phyloP scores from a whole-genome alignment of 441 rosid genomes.

The Mallotus repandus region DNA sequence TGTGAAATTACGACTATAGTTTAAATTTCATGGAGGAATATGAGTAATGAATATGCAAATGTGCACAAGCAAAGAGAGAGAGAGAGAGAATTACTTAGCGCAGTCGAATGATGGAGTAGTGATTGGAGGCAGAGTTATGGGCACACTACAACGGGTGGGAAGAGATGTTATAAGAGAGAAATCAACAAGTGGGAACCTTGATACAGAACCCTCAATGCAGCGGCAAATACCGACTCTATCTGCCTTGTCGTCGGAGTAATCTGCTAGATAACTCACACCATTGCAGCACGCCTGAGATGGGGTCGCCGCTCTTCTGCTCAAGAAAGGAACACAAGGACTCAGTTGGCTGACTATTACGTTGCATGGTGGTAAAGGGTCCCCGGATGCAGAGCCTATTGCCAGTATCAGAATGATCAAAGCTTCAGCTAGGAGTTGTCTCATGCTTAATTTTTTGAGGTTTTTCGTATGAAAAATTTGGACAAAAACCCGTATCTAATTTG shows the following conservation, averaged over 20 bases:
- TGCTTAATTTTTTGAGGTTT: background rate
- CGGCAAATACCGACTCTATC: conserved; percentile 19
- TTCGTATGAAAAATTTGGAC: background rate
- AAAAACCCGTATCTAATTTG: background rate
- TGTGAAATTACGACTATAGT: no score
- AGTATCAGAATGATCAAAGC: background rate
- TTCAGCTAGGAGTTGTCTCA: background rate
- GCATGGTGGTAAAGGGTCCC: conserved; percentile 13
- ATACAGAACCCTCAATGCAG: conserved; percentile 12
- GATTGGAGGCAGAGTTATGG: conserved; percentile 16
- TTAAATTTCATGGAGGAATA: no score
- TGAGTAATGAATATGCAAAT: background rate
- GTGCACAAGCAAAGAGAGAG: no score
- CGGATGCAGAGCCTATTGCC: background rate
- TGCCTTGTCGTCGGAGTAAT: background rate
- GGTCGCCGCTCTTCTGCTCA: background rate
- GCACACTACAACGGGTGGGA: conserved; percentile 14
- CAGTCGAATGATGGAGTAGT: conserved; percentile 20
- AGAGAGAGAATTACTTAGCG: conserved; percentile 11
- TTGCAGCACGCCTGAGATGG: conserved; percentile 18
- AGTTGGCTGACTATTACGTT: background rate
- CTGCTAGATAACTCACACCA: conserved; percentile 13
- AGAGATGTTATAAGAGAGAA: conserved; percentile 5
- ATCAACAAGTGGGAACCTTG: conserved; percentile 13
- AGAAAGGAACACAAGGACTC: conserved; percentile 19